Base-by-base conservation (phyloP, 2,329 filamentous ascomycete genomes). In the Rutstroemia sp. region DNA sequence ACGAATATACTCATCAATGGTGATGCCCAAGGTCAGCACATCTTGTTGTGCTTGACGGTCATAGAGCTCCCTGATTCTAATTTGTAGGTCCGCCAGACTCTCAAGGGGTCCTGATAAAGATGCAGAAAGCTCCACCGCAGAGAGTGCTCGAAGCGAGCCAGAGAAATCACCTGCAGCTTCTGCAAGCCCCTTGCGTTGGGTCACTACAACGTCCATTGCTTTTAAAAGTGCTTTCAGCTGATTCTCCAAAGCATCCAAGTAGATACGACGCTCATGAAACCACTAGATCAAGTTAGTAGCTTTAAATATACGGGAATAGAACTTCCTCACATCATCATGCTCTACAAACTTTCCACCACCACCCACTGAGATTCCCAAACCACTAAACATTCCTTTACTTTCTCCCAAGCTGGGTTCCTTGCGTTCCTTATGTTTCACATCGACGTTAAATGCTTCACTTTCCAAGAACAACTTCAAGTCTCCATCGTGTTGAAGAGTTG, bases 21-120 rank as follows among this genome's bases (percentile, higher is more conserved):
- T 95, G 68, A 97, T 97, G 39, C 94, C 94, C 62, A 99, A 84
- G 0, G 94, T 99, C 51, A 99, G 79, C 34, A 97, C 87, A 69
- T 99, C 94, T 71, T 99, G 94, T 73, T 96, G 91, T 10, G 94
- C 94, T 72, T 99, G 94, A 21, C 94, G 88, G 65, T 96, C 91
- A 70, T 99, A 97, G 1, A 99, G 83, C 67, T 99, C 94, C 58
- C 88, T 85, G 63, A 99, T 96, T 39, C 92, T 92, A 59, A 96
- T 79, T 71, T 99, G 94, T 2, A 99, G 80, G 65, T 96, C 92
- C 2, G 92, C 96, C 9, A 99, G 80, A 19, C 90, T 89, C 65
- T 96, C 92, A 6, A 99, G 78, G 0, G 94, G 94, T 0, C 86
- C 88, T 0, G 92, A 96, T 12, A 99, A 81, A 9, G 87, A 83